Percentiles rank a stretch among this genome's conserved stretches.
Conservation (phyloP, 1,284 basidiomycete genomes). For the Puccinia horiana region DNA sequence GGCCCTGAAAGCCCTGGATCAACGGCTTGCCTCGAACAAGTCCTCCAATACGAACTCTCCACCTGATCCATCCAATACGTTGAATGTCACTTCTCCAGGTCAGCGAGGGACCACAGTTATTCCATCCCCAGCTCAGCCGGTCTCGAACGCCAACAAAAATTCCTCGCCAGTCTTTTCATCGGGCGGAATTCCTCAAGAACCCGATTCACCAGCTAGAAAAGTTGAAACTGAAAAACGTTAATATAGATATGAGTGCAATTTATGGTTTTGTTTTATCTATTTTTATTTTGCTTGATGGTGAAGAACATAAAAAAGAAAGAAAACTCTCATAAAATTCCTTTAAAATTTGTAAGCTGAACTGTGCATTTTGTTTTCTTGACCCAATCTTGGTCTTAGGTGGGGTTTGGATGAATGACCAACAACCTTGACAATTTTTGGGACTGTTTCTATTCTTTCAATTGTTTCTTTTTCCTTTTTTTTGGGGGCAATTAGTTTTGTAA, state of each 20-base stretch:
- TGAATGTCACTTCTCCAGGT: constrained; percentile 16
- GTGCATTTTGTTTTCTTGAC: not conserved
- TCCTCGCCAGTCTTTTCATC: not conserved
- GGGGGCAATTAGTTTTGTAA: not conserved
- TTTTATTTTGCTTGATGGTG: not conserved
- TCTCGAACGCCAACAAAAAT: not conserved
- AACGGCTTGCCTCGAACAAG: constrained; percentile 68
- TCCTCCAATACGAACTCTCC: constrained; percentile 29
- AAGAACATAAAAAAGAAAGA: not conserved
- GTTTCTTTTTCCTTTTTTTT: not conserved
- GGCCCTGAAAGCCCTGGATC: constrained; percentile 92
- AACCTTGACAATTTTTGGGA: not conserved
- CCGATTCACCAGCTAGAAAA: constrained; percentile 1
- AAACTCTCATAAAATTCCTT: no score
- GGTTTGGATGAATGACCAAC: not conserved
- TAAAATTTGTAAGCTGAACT: not conserved
- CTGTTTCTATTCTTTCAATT: not conserved
- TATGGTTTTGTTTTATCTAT: not conserved
- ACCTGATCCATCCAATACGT: constrained; percentile 27
- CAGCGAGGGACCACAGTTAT: not conserved
- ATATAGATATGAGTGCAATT: not conserved
- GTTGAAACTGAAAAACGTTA: constrained; percentile 14
- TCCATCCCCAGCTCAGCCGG: constrained; percentile 14
- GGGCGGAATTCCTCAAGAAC: not conserved
- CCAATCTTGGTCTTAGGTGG: not conserved